These are phyloP conservation scores for Corchorus capsularis DNA, from an alignment of 345 rosid genomes.

Conservation along the genomic window DNA sequence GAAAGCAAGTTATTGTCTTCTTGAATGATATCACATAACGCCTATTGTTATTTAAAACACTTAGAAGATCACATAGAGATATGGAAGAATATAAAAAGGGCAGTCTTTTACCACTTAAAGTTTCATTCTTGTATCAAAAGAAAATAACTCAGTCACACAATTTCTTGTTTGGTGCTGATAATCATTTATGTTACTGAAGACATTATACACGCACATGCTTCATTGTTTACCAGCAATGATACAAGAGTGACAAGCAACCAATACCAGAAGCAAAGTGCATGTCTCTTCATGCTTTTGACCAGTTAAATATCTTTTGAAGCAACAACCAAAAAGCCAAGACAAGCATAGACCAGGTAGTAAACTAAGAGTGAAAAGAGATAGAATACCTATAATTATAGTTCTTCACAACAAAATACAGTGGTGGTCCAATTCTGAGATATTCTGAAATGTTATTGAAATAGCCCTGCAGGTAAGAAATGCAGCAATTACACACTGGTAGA, in stretches of 20 bases:
- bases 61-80: background rate
- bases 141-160: background rate
- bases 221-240: background rate
- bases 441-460: slow-evolving; percentile 79
- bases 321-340: background rate
- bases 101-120: background rate
- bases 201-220: background rate
- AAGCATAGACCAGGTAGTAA: slow-evolving; percentile 8
- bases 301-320: background rate
- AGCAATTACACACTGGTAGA: slow-evolving; percentile 22
- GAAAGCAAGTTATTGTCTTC: slow-evolving; percentile 2
- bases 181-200: slow-evolving; percentile 2
- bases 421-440: slow-evolving; percentile 93
- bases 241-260: background rate
- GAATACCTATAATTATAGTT: slow-evolving; percentile 87
- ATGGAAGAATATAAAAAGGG: background rate
- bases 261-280: background rate
- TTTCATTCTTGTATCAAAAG: background rate
- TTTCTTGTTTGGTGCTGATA: background rate
- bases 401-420: slow-evolving; percentile 89
- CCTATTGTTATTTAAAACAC: background rate
- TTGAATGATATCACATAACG: background rate
- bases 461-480: slow-evolving; percentile 53
- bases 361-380: slow-evolving; percentile 13
- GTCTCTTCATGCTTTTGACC: slow-evolving; percentile 7